Percentiles rank a stretch among this genome's conserved stretches.
These are phyloP conservation scores for Isatis tinctoria DNA, from an alignment of 345 rosid species.

Conservation along the genomic window DNA sequence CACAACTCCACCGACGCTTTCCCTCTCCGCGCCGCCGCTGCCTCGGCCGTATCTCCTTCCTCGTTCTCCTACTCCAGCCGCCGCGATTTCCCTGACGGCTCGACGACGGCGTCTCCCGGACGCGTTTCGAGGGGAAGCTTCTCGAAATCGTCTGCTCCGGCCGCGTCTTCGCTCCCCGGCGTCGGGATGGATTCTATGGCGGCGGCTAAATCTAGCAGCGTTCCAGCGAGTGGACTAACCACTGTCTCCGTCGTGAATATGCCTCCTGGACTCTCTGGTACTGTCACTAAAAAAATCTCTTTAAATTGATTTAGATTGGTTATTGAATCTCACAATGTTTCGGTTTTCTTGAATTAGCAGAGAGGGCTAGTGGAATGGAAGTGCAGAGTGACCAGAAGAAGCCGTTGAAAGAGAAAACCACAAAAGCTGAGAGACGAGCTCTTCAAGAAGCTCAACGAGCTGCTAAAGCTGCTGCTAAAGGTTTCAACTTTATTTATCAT, in stretches of 20 bases:
- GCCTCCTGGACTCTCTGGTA: slow-evolving; percentile 62
- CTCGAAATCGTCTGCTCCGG: slow-evolving; percentile 26
- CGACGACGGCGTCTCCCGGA: slow-evolving; percentile 37
- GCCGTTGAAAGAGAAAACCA: slow-evolving; percentile 71
- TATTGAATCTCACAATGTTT: too few relatives aligned
- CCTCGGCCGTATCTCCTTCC: slow-evolving; percentile 38
- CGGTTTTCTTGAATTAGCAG: slow-evolving; percentile 33
- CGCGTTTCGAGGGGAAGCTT: slow-evolving; percentile 38
- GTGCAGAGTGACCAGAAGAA: slow-evolving; percentile 49
- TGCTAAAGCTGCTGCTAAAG: slow-evolving; percentile 90
- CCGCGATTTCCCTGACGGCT: slow-evolving; percentile 36
- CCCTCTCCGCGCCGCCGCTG: slow-evolving; percentile 29
- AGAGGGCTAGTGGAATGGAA: slow-evolving; percentile 48
- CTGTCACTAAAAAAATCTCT: background rate
- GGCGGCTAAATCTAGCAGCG: slow-evolving; percentile 51
- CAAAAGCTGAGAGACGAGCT: slow-evolving; percentile 93
- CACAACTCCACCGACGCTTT: slow-evolving; percentile 52
- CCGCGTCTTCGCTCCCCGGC: slow-evolving; percentile 38
- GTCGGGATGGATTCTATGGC: slow-evolving; percentile 38
- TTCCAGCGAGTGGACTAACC: slow-evolving; percentile 58
- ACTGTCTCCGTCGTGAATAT: slow-evolving; percentile 64
- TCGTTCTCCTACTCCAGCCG: slow-evolving; percentile 38
- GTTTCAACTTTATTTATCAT: slow-evolving; percentile 28
- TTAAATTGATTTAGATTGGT: too few relatives aligned
- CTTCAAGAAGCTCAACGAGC: slow-evolving; percentile 93